Base-by-base conservation (phyloP, 352 stramenopile genomes). In the Globisporangium spiculum region DNA sequence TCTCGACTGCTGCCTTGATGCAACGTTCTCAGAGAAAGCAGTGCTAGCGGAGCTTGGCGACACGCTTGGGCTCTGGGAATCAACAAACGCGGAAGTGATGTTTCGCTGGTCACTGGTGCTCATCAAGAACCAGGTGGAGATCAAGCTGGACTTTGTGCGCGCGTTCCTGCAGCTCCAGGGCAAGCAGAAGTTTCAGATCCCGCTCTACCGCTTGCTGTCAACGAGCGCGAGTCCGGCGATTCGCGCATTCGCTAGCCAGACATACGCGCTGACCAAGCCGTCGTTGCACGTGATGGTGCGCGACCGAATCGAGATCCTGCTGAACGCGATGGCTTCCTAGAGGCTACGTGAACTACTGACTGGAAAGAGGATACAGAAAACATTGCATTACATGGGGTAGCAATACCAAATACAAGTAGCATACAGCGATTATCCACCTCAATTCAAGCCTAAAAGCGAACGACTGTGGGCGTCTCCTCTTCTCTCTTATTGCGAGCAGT, bases 161-260 rank as follows among this genome's bases (percentile, higher is more conserved):
- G 67, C 66, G 41, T 93, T 93, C 59, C 66, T 93, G 32, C 72
- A 80, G 52, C 78, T 85, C 62, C 85, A 93, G 63, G 83, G 85
- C 65, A 93, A 93, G 65, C 85, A 93, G 46, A 93, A 93, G 65
- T 92, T 92, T 70, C 83, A 90, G 69, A 81, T 93, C 26, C 85
- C 85, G 60, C 68, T 91, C 46, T 93, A 89, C 71, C 80, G 85
- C 14, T 26, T 83, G 58, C 75, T 93, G 22, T 79, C 81, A 3
- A 65, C 72, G 32, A 91, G 80, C 36, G 24, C 76, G 10, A 83
- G 77, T 50, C 46, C 72, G 5, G 56, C 62, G 26, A 72, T 90
- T 22, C 77, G 72, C 12, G 69, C 72, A 54, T 88, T 91, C 30
- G 85, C 81, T 1, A 30, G 38, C 6, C 62, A 86, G 1, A 83